Evolutionary conservation across 306 rosid species (phyloP).

Genomic region (Neltuma alba): DNA sequence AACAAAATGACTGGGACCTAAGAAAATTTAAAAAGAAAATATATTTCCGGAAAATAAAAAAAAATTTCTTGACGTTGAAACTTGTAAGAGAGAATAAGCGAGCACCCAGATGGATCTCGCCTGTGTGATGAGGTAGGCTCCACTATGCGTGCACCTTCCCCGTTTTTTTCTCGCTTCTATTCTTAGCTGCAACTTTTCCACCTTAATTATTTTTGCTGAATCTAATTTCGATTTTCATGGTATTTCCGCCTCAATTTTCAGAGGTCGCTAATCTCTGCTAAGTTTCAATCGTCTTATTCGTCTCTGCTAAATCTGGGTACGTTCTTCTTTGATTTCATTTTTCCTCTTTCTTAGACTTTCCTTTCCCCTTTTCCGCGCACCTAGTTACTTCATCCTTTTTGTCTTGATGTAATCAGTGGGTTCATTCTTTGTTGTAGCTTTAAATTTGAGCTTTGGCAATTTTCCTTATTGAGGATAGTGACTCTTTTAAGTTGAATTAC

Average conservation of each 20-base stretch:
- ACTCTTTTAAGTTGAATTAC: background rate
- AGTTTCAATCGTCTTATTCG: conserved; percentile 13
- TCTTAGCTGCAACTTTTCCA: conserved; percentile 43
- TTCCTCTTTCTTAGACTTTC: background rate
- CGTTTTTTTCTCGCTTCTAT: conserved; percentile 46
- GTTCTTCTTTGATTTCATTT: conserved; percentile 22
- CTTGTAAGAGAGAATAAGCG: background rate
- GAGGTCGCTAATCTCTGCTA: conserved; percentile 25
- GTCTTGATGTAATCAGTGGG: background rate
- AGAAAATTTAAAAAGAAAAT: background rate
- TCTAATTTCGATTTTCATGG: conserved; percentile 28
- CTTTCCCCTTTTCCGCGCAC: background rate
- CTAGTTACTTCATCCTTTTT: background rate
- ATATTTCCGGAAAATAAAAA: background rate
- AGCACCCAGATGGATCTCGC: conserved; percentile 53
- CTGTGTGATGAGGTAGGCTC: conserved; percentile 61
- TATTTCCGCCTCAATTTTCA: conserved; percentile 22
- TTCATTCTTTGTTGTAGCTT: conserved; percentile 10
- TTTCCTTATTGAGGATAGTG: background rate
- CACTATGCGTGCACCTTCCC: conserved; percentile 46
- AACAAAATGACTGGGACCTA: background rate
- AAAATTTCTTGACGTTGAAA: background rate
- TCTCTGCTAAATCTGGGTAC: conserved; percentile 50
- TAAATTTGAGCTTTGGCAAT: background rate
- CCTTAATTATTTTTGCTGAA: conserved; percentile 35